phyloP scores from a whole-genome alignment of 305 asterid genomes.

The Fraxinus sp. region DNA sequence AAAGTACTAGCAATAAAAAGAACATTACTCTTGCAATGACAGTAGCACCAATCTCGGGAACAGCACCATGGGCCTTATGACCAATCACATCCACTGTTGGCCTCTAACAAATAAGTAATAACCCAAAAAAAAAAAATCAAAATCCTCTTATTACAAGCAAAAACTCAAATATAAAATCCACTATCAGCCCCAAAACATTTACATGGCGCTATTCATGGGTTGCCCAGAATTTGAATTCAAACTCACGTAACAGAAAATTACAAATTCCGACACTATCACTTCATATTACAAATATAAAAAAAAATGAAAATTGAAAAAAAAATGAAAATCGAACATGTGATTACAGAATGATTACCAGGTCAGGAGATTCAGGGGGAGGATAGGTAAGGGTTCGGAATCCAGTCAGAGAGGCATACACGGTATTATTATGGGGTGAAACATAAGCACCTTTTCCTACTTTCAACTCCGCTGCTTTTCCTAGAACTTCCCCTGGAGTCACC shows the following conservation, averaged over 20 bases:
- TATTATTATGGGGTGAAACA: slow-evolving; percentile 49
- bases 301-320: too few species aligned
- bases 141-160: neutral
- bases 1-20: too few species aligned
- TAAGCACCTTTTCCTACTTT: slow-evolving; percentile 81
- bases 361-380: slow-evolving; percentile 51
- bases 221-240: neutral
- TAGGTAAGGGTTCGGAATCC: slow-evolving; percentile 57
- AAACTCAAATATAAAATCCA: neutral
- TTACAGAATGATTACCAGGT: slow-evolving; percentile 38
- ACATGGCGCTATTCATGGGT: neutral
- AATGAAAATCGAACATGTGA: neutral
- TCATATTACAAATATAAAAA: neutral
- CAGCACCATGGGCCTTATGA: slow-evolving; percentile 88
- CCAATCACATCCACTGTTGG: slow-evolving; percentile 80
- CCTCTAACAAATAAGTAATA: slow-evolving; percentile 44
- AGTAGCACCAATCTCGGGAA: slow-evolving; percentile 79
- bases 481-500: slow-evolving; percentile 83
- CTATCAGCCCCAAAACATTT: neutral
- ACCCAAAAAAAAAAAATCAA: neutral
- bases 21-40: slow-evolving; percentile 77
- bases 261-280: neutral
- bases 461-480: slow-evolving; percentile 63
- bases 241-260: neutral
- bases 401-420: slow-evolving; percentile 69